phyloP scores from a whole-genome alignment of 2,329 filamentous ascomycete species.

The Biscogniauxia mediterranea region DNA sequence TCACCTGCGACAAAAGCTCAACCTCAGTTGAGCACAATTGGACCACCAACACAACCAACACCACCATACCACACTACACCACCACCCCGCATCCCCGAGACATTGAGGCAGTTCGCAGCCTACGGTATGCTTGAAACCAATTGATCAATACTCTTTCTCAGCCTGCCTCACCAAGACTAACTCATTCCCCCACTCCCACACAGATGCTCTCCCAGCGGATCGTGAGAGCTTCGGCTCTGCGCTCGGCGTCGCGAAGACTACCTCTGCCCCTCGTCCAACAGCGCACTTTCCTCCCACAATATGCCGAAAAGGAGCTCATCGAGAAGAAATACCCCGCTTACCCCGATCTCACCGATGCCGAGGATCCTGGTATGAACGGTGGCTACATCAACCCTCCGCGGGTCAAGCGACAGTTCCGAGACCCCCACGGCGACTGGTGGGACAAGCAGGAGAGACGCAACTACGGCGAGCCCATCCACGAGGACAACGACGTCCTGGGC shows the following conservation, averaged over 20 bases:
- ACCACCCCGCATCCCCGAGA: conserved; percentile 17
- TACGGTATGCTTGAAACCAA: conserved; percentile 33
- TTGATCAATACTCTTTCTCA: conserved; percentile 6
- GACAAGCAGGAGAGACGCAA: conserved; percentile 96
- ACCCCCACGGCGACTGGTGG: conserved; percentile 94
- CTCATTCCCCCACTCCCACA: not conserved
- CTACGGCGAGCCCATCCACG: conserved; percentile 93
- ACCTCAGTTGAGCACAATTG: too few species aligned
- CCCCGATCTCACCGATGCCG: conserved; percentile 51
- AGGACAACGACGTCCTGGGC: conserved; percentile 91
- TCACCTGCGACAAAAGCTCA: not conserved
- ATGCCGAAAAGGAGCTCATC: conserved; percentile 45
- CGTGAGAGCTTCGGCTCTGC: conserved; percentile 48
- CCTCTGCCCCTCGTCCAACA: conserved; percentile 55
- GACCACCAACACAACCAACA: conserved; percentile 10
- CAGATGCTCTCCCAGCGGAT: conserved; percentile 64
- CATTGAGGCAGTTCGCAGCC: conserved; percentile 35
- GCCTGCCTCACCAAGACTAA: not conserved
- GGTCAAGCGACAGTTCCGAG: conserved; percentile 87
- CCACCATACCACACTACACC: too few species aligned
- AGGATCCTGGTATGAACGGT: conserved; percentile 76
- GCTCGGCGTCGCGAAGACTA: conserved; percentile 48
- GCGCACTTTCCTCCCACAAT: conserved; percentile 55
- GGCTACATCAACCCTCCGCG: conserved; percentile 76
- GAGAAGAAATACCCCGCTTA: conserved; percentile 54